phyloP scores from a whole-genome alignment of 2,329 filamentous ascomycete species.

The Nigrograna mackinnonii region DNA sequence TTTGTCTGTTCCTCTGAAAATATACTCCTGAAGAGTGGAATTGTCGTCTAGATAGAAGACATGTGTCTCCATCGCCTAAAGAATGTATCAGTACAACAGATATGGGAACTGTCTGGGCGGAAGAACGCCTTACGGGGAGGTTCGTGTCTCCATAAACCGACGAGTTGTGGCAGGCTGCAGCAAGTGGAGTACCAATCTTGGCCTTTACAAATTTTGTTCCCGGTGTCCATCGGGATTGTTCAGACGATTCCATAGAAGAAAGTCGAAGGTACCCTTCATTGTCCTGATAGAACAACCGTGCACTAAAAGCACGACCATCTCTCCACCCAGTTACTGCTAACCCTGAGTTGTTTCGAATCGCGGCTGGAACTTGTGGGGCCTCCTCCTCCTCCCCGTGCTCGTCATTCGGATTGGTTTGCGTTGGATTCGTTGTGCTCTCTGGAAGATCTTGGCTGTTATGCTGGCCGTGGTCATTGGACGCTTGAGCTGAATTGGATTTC shows the following conservation, averaged over 20 bases:
- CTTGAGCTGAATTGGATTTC: no score
- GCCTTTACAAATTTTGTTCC: background rate
- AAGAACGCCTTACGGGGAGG: background rate
- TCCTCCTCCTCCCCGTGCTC: no score
- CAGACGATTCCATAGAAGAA: background rate
- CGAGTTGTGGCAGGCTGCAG: background rate
- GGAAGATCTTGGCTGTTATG: background rate
- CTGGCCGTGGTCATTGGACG: no score
- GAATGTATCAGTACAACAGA: background rate
- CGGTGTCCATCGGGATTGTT: background rate
- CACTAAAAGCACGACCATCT: background rate
- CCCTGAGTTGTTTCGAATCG: background rate
- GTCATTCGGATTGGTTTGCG: background rate
- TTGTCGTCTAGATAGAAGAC: slow-evolving; percentile 7
- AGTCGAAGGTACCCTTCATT: background rate
- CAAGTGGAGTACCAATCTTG: background rate
- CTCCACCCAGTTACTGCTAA: background rate
- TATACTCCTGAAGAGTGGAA: slow-evolving; percentile 2
- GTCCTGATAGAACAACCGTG: background rate
- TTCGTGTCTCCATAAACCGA: slow-evolving; percentile 1
- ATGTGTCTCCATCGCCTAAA: slow-evolving; percentile 4
- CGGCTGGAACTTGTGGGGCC: background rate
- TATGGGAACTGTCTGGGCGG: no score
- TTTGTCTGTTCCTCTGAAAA: slow-evolving; percentile 4
- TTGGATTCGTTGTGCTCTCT: background rate